Percentiles rank a stretch among this genome's conserved stretches.
Evolutionary conservation across 257 asterid species (phyloP).

Genomic region (Solanum paucissectum): DNA sequence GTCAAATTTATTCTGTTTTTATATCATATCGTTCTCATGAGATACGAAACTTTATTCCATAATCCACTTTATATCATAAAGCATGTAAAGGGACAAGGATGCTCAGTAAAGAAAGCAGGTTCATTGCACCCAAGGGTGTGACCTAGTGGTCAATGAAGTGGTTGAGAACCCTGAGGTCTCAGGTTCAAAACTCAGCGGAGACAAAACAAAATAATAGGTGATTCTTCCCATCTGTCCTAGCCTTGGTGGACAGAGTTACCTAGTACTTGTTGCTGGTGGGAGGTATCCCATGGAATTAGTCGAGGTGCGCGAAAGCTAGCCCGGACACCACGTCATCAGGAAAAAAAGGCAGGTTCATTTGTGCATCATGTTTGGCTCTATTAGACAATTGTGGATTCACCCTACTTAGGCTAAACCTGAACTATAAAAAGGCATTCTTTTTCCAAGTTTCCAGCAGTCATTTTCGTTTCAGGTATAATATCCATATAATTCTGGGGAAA

Average conservation of each 20-base stretch:
- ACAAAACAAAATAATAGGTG: not conserved
- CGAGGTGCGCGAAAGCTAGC: not conserved
- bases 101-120: not conserved
- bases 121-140: not conserved
- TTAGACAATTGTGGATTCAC: not conserved
- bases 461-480: not conserved
- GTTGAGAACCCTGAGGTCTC: not conserved
- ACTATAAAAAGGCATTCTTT: not conserved
- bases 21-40: not conserved
- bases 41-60: not conserved
- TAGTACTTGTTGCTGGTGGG: not conserved
- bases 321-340: not conserved
- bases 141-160: not conserved
- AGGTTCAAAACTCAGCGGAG: not conserved
- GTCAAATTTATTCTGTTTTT: not conserved
- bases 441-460: not conserved
- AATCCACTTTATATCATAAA: not conserved
- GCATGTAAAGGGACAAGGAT: not conserved
- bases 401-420: not conserved
- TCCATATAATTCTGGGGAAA: constrained; percentile 6
- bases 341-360: not conserved
- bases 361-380: not conserved
- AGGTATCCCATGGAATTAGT: not conserved
- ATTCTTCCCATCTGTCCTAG: not conserved
- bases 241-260: not conserved